Percentiles rank a stretch among this genome's conserved stretches.
phyloP scores from a whole-genome alignment of 2,329 filamentous ascomycete genomes.

The Rutstroemia sp. region DNA sequence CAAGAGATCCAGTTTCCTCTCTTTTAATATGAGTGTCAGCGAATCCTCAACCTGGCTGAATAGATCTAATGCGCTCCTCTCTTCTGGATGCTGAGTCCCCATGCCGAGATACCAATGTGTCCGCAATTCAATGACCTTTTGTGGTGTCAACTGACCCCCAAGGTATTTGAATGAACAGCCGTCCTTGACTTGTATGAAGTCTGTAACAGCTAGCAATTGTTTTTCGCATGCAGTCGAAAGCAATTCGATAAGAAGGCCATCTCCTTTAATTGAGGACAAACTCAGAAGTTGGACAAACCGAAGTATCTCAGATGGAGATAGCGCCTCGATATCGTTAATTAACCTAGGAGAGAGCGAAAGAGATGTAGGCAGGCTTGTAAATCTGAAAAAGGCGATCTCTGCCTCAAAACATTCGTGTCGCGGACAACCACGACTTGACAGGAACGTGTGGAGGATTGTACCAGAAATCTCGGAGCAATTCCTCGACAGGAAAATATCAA shows the following conservation, averaged over 20 bases:
- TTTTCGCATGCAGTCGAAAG: conserved; percentile 4
- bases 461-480: conserved; percentile 28
- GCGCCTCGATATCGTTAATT: conserved; percentile 34
- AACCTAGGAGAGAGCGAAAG: conserved; percentile 30
- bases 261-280: not conserved
- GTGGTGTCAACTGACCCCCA: conserved; percentile 30
- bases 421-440: conserved; percentile 32
- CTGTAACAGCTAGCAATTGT: conserved; percentile 6
- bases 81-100: conserved; percentile 31
- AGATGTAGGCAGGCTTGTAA: not conserved
- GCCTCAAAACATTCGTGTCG: conserved; percentile 30
- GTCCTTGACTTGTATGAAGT: conserved; percentile 32
- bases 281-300: conserved; percentile 5
- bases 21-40: conserved; percentile 17
- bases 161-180: conserved; percentile 35
- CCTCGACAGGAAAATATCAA: conserved; percentile 33
- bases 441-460: conserved; percentile 32
- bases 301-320: conserved; percentile 29
- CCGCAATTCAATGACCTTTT: conserved; percentile 33
- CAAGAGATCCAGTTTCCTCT: conserved; percentile 4
- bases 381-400: conserved; percentile 31
- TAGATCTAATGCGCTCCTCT: conserved; percentile 28
- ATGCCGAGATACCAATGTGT: conserved; percentile 36
- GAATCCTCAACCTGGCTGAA: conserved; percentile 32
- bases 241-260: not conserved